Conservation (phyloP, 768 basidiomycete genomes). For the Termitomyces titanicus region DNA sequence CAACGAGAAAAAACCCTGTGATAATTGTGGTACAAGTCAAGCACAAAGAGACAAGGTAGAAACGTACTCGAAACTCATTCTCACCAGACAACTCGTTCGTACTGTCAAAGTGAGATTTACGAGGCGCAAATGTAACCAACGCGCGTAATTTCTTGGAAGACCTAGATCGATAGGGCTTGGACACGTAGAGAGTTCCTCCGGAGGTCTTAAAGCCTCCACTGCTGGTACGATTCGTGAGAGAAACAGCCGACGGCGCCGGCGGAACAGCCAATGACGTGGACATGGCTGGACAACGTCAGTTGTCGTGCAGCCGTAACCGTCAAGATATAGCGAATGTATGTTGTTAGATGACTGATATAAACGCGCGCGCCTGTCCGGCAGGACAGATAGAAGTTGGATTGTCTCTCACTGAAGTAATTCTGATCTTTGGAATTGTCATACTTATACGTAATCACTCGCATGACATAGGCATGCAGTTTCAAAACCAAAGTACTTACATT, state of each 20-base stretch:
- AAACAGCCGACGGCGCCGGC: neutral
- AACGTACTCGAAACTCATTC: conserved; percentile 81
- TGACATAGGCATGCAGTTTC: too few species aligned
- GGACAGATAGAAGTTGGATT: neutral
- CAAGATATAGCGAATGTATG: neutral
- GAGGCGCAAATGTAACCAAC: conserved; percentile 80
- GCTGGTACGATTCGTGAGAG: conserved; percentile 22
- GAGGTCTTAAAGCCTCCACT: conserved; percentile 49
- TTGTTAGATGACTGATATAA: neutral
- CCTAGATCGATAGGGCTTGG: conserved; percentile 71
- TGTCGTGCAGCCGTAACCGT: neutral
- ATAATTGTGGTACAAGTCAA: conserved; percentile 1
- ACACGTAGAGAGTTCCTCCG: conserved; percentile 69
- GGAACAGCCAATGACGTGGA: neutral
- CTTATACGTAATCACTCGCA: conserved; percentile 1
- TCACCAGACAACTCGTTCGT: conserved; percentile 65
- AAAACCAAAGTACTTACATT: too few species aligned
- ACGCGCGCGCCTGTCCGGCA: neutral
- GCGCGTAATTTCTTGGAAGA: conserved; percentile 77
- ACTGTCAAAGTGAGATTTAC: conserved; percentile 83
- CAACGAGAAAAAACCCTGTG: conserved; percentile 87
- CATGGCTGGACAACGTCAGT: neutral
- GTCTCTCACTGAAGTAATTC: neutral
- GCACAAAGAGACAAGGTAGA: neutral
- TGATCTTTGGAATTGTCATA: neutral